Percentiles rank a stretch among this genome's conserved stretches.
These are phyloP conservation scores for barrel medic (Medicago truncatula) DNA, from an alignment of 306 rosid genomes.

Conservation along the genomic window MtrunA17r5.0-ANR NC_053049.1:38678501-38679000, in stretches of 20 bases:
- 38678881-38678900: neutral
- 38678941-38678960: neutral
- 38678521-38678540: conserved; percentile 56
- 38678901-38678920: neutral
- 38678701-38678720: conserved; percentile 56
- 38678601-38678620: conserved; percentile 65
- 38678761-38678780: conserved; percentile 74
- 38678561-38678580: conserved; percentile 45
- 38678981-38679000: conserved; percentile 90
- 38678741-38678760: conserved; percentile 30
- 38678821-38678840: conserved; percentile 83
- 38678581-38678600: conserved; percentile 77
- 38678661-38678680: conserved; percentile 84
- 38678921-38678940: neutral
- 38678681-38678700: conserved; percentile 63
- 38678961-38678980: conserved; percentile 80
- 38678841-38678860: conserved; percentile 47
- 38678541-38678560: conserved; percentile 6
- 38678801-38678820: conserved; percentile 65
- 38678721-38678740: conserved; percentile 57
- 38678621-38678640: conserved; percentile 77
- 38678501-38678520: conserved; percentile 70
- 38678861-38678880: neutral
- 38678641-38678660: conserved; percentile 71
- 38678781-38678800: conserved; percentile 66